Conservation (phyloP, 208 protist species). For the Strigomonas oncopelti region DNA sequence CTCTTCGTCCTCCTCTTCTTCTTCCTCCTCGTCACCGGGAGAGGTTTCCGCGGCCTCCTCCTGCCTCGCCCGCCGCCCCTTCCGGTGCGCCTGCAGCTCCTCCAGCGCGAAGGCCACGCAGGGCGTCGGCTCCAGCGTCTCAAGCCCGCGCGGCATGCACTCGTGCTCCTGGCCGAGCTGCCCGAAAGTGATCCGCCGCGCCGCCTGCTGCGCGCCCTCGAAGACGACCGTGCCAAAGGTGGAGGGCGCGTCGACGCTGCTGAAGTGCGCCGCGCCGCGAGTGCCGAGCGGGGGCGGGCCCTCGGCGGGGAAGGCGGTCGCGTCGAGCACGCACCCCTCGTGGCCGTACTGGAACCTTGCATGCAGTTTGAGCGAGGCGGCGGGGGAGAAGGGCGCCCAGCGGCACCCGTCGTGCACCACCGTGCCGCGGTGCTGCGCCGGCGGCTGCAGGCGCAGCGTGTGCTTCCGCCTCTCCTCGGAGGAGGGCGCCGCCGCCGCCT, state of each 20-base stretch:
- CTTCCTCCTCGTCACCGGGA: not conserved
- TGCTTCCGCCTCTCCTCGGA: not conserved
- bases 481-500: not conserved
- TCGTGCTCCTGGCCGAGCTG: not conserved
- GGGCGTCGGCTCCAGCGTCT: slow-evolving; percentile 1
- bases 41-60: not conserved
- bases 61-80: not conserved
- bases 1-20: not conserved
- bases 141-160: not conserved
- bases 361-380: slow-evolving; percentile 49
- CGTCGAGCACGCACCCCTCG: slow-evolving; percentile 35
- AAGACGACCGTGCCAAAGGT: slow-evolving; percentile 78
- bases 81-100: not conserved
- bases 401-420: slow-evolving; percentile 22
- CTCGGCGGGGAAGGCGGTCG: slow-evolving; percentile 5
- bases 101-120: slow-evolving; percentile 39
- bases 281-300: not conserved
- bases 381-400: slow-evolving; percentile 61
- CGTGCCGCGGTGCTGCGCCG: not conserved
- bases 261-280: slow-evolving; percentile 66
- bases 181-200: slow-evolving; percentile 14
- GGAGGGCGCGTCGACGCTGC: slow-evolving; percentile 63
- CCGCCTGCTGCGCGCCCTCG: slow-evolving; percentile 21
- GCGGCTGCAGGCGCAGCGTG: not conserved
- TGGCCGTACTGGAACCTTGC: slow-evolving; percentile 46